These are phyloP conservation scores for Penicillium goetzii DNA, from an alignment of 495 filamentous ascomycete genomes.

Conservation along the genomic window DNA sequence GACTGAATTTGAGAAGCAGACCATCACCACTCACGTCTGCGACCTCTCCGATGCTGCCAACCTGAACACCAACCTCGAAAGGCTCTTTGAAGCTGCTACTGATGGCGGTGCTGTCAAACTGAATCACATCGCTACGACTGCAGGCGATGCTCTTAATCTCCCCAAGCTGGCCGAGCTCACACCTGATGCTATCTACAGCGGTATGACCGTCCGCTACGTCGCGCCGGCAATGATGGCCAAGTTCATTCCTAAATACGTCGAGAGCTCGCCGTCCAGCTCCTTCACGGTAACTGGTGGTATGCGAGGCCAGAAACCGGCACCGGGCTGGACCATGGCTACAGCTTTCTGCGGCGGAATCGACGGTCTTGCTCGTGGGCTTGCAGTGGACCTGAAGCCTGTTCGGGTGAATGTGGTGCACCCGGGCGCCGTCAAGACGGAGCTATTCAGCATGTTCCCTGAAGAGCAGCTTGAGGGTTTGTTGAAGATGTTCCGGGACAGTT, in stretches of 20 bases:
- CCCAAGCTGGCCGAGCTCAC: slow-evolving; percentile 42
- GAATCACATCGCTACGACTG: slow-evolving; percentile 66
- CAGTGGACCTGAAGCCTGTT: slow-evolving; percentile 62
- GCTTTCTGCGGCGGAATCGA: slow-evolving; percentile 45
- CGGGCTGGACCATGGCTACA: slow-evolving; percentile 50
- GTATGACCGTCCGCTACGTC: slow-evolving; percentile 55
- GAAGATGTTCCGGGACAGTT: slow-evolving; percentile 28
- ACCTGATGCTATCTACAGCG: slow-evolving; percentile 45
- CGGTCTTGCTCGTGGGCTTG: slow-evolving; percentile 55
- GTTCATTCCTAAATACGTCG: slow-evolving; percentile 48
- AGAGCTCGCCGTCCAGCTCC: slow-evolving; percentile 44
- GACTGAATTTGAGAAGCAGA: slow-evolving; percentile 25
- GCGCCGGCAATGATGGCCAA: slow-evolving; percentile 60
- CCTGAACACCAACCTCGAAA: slow-evolving; percentile 50
- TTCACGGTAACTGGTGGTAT: slow-evolving; percentile 60
- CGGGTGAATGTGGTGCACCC: slow-evolving; percentile 66
- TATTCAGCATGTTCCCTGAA: slow-evolving; percentile 30
- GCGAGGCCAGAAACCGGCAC: slow-evolving; percentile 50
- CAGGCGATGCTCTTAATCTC: slow-evolving; percentile 50
- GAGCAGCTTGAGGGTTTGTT: slow-evolving; percentile 13
- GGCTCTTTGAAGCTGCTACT: slow-evolving; percentile 46
- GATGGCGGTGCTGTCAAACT: slow-evolving; percentile 36
- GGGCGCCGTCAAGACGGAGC: slow-evolving; percentile 59
- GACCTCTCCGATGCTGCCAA: slow-evolving; percentile 50
- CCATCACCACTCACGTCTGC: slow-evolving; percentile 30